Base-by-base conservation (phyloP, 306 rosid species). In the Corylus americana region DNA sequence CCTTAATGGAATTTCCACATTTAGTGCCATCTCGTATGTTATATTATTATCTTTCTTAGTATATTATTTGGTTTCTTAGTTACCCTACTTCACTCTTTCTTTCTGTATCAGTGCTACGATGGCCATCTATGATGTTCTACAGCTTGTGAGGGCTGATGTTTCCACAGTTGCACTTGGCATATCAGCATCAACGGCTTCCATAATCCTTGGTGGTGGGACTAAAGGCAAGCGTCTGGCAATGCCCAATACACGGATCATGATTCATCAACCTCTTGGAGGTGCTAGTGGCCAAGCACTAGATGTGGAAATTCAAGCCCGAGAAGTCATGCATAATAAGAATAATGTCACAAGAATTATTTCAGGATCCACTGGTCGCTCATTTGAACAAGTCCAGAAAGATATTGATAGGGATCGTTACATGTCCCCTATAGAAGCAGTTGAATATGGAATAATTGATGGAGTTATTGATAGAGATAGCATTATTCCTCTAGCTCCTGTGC, bases 141-240 rank as follows among this genome's bases (percentile, higher is more conserved):
- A 90, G 88, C 98, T 95, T n/a, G 98, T 95, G 88, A 91, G 99
- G 89, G 98, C 98, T 8, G 97, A 93, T 81, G 94, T 95, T 79
- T 93, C 97, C 71, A 95, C 99, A 8, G 81, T 95, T 69, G 99
- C 98, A 27, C 90, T 95, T 1, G 99, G 99, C 77, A 86, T 95
- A 55, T 78, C 97, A 35, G 99, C 98, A 51, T 95, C 99, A 76
- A 93, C 99, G 11, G 96, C 99, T 66, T 85, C 99, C 74, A 83
- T 95, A 64, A 89, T 95, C 87, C 97, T 95, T 7, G 99, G 93
- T 3, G 93, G 97, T 57, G 99, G 97, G 62, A 89, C 99, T 73
- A 95, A 95, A 74, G 99, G 99, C 50, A 95, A 95, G 91, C 98
- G 99, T 37, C 82, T 95, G 66, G 98, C 98, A 9, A 93, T 95